Base-by-base conservation (phyloP, 805 yeast species). In the Blastobotrys mokoenaii region DNA sequence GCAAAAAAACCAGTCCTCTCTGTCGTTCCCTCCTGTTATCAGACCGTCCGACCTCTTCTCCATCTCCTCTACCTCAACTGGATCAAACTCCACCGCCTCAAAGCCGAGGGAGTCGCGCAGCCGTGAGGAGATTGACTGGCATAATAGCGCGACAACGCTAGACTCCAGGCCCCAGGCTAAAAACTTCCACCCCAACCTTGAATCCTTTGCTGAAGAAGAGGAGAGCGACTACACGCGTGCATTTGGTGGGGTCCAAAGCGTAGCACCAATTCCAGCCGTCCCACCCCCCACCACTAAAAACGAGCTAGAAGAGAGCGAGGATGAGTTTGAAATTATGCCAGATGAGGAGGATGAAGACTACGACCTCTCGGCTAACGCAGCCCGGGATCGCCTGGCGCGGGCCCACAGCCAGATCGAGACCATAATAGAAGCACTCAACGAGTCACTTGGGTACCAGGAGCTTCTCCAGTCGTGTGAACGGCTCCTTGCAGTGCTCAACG, bases 191-290 rank as follows among this genome's bases (percentile, higher is more conserved):
- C 29, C 30, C 2, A 37, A 37, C 8, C 36, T 43, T 5, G 45
- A 42, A 12, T 11, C 27, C 11, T 45, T 27, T 25, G 32, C 31
- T 9, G 51, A 51, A 10, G 53, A 50, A 4, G 52, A 47, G 2
- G 46, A 40, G 15, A 54, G 47, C 15, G 59, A 56, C 34, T 54
- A 46, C 31, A 41, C 56, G 7, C 41, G 45, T 6, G 51, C 47
- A 18, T 48, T 53, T n/a, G 50, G 51, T 14, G 35, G 34, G 15
- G 42, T 34, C 8, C 10, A 20, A 9, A 15, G 14, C 17, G 17
- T 9, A 14, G 35, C 45, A 4, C 29, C 38, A 10, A 17, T 29
- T 12, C 41, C 37, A 20, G 15, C 31, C 12, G n/a, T 38, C 6
- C 20, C n/a, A 3, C 14, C 25, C 31, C 22, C 25, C 2, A 20